phyloP scores from a whole-genome alignment of 192 early-diverging fungal genomes.

The Rhizophagus clarus region DNA sequence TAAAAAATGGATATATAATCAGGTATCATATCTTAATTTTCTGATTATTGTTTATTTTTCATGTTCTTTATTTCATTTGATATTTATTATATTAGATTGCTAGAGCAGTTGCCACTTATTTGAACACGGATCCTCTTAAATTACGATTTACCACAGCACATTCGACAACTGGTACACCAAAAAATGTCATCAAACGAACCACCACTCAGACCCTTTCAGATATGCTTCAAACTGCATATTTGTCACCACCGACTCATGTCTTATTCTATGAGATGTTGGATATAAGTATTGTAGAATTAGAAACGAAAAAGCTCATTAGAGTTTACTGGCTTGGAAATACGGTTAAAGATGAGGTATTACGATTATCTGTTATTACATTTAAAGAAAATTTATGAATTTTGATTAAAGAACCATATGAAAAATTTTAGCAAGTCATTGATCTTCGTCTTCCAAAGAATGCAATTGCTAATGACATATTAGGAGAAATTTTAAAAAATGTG shows the following conservation, averaged over 20 bases:
- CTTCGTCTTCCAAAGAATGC: slow-evolving; percentile 71
- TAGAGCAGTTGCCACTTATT: slow-evolving; percentile 58
- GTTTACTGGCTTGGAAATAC: slow-evolving; percentile 66
- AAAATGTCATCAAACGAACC: slow-evolving; percentile 35
- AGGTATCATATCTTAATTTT: no score
- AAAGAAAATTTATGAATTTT: no score
- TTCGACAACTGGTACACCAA: slow-evolving; percentile 39
- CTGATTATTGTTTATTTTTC: neutral
- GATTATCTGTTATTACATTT: neutral
- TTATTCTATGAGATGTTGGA: slow-evolving; percentile 88
- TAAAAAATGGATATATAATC: slow-evolving; percentile 43
- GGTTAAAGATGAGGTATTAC: slow-evolving; percentile 62
- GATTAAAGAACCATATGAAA: no score
- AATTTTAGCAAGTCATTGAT: slow-evolving; percentile 38
- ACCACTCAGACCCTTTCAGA: slow-evolving; percentile 43
- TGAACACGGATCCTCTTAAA: slow-evolving; percentile 67
- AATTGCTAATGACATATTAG: slow-evolving; percentile 51
- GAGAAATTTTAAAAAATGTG: slow-evolving; percentile 51
- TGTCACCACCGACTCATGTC: slow-evolving; percentile 40
- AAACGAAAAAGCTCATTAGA: slow-evolving; percentile 73
- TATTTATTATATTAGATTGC: slow-evolving; percentile 55
- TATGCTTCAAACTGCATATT: slow-evolving; percentile 39
- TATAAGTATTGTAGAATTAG: slow-evolving; percentile 78
- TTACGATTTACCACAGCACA: slow-evolving; percentile 65
- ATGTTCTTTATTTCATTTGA: neutral